A percentile compares a stretch with the other conserved stretches of the same genome.
phyloP scores from a whole-genome alignment of 2,329 filamentous ascomycete genomes.

The Cladosporium oxysporum region DNA sequence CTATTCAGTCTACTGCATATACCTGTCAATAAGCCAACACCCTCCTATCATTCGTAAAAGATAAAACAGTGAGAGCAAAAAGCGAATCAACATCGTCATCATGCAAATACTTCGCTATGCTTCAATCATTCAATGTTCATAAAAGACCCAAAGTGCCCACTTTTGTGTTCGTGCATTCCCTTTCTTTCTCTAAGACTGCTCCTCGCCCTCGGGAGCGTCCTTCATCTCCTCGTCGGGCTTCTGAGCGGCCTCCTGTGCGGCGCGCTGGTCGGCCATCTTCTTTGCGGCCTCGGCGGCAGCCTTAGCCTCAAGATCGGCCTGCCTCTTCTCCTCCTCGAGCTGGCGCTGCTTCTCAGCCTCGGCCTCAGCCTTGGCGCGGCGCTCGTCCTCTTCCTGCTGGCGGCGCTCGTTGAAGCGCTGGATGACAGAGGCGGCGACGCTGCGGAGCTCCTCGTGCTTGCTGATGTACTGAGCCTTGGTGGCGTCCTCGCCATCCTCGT shows the following conservation, averaged over 20 bases:
- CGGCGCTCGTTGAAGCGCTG: slow-evolving; percentile 95
- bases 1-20: neutral
- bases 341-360: slow-evolving; percentile 62
- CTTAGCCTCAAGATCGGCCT: slow-evolving; percentile 49
- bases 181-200: slow-evolving; percentile 14
- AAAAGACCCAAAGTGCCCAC: slow-evolving; percentile 9
- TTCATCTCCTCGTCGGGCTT: slow-evolving; percentile 58
- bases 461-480: slow-evolving; percentile 90
- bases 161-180: slow-evolving; percentile 4
- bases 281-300: slow-evolving; percentile 41
- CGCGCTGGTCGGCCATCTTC: slow-evolving; percentile 63
- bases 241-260: slow-evolving; percentile 27
- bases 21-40: neutral
- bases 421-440: slow-evolving; percentile 84
- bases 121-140: slow-evolving; percentile 17
- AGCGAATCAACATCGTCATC: slow-evolving; percentile 12
- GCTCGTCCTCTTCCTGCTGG: slow-evolving; percentile 78
- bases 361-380: slow-evolving; percentile 67
- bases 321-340: slow-evolving; percentile 63
- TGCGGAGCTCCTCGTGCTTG: slow-evolving; percentile 94
- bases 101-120: slow-evolving; percentile 16
- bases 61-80: neutral
- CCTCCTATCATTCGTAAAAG: neutral
- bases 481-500: slow-evolving; percentile 93
- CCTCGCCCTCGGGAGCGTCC: slow-evolving; percentile 51